Evolutionary conservation across 2,329 filamentous ascomycete species (phyloP), one percentile per base, ranked within the genome.

Genomic region (Fusarium albosuccineum): DNA sequence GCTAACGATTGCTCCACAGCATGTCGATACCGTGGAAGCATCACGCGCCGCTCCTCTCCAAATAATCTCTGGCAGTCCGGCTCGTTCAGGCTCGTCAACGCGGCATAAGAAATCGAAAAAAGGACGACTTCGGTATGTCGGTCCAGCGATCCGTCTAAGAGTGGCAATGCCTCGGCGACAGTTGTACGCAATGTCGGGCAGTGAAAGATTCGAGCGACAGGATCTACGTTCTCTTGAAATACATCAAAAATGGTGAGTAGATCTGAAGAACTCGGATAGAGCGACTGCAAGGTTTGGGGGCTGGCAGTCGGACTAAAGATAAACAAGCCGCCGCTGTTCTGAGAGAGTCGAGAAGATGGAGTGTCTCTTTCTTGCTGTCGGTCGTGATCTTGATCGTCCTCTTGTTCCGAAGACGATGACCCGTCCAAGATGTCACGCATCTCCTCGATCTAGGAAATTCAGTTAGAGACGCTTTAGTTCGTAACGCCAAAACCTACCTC

Each of bases 41-140:
- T 37, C 17, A 45, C n/a, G 6, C 39, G 37, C 10, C n/a, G 13
- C n/a, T 30, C 9, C 13, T 26, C n/a, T 8, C 37, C n/a, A 16
- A 51, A 40, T 14, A 39, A 13, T 27, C 34, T 40, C 17, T 39
- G 34, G 37, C 48, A 51, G 4, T 30, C 39, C 1, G 37, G 6
- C n/a, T 49, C 44, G 10, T 55, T 30, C 27, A 56, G 53, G 2
- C 42, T 44, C 13, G 51, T 60, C 26, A 60, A 16, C 14, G 51
- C 57, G 11, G 51, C 51, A 22, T 60, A 60, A 13, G 54, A 60
- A 9, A 60, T 56, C 17, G 57, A 29, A 16, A 60, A 60, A 8
- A 56, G 29, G n/a, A 60, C 14, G 27, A 41, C 8, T 49, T 29
- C 42, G n/a, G 39, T 44, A 36, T 48, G 34, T 33, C 33, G n/a